Conservation (phyloP, 768 basidiomycete species). For the Hypholoma fasciculare region DNA sequence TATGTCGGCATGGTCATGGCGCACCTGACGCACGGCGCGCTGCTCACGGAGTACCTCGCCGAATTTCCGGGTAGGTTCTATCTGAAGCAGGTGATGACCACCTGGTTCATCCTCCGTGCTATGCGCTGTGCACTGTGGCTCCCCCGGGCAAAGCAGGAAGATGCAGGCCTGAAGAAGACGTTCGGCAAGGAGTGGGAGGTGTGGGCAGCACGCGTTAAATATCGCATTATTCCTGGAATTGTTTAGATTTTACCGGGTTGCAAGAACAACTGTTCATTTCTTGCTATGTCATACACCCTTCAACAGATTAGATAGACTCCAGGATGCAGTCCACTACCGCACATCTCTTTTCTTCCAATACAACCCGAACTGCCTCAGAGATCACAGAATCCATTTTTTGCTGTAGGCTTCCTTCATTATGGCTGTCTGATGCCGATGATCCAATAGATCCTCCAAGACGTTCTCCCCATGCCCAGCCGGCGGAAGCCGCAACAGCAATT, state of each 20-base stretch:
- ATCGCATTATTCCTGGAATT: too few species aligned
- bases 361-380: conserved; percentile 54
- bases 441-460: conserved; percentile 28
- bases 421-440: conserved; percentile 15
- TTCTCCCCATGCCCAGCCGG: conserved; percentile 64
- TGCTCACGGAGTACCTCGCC: too few species aligned
- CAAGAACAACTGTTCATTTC: neutral
- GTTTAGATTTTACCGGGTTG: neutral
- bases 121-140: too few species aligned
- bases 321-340: conserved; percentile 67
- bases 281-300: neutral
- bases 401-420: conserved; percentile 8
- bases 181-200: too few species aligned
- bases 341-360: conserved; percentile 57
- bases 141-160: too few species aligned
- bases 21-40: too few species aligned
- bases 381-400: conserved; percentile 32
- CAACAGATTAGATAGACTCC: conserved; percentile 26
- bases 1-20: too few species aligned
- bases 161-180: too few species aligned
- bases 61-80: too few species aligned
- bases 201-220: too few species aligned
- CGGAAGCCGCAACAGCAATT: conserved; percentile 68
- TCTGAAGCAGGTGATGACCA: too few species aligned
- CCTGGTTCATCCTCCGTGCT: too few species aligned